A percentile compares a stretch with the other conserved stretches of the same genome.
These are phyloP conservation scores for Leishmania turanica DNA, from an alignment of 208 protist genomes.

Conservation along the genomic window DNA sequence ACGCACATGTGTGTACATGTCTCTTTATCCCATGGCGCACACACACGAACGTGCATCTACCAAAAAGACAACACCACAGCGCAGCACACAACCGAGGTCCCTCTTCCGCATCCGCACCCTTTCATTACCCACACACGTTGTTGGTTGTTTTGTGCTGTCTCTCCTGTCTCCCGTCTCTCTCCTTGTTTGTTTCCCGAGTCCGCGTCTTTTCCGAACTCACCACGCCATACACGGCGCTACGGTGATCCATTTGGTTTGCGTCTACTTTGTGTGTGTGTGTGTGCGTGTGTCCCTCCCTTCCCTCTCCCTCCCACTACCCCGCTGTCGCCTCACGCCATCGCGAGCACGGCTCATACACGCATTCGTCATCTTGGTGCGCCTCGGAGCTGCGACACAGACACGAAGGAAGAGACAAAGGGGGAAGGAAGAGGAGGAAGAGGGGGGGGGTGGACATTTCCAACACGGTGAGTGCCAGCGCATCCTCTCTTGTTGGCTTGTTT, in stretches of 20 bases:
- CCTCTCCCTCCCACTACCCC: too few relatives aligned
- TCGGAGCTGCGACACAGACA: background rate
- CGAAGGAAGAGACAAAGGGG: background rate
- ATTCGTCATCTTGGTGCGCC: background rate
- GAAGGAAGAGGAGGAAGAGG: too few relatives aligned
- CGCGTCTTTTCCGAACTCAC: background rate
- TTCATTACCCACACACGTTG: background rate
- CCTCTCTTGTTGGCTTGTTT: too few relatives aligned
- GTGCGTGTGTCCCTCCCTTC: background rate
- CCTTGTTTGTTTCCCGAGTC: background rate
- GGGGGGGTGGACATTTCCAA: too few relatives aligned
- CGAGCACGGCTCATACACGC: background rate
- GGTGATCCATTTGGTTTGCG: background rate
- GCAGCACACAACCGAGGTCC: too few relatives aligned
- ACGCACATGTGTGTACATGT: background rate
- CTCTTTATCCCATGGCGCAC: too few relatives aligned
- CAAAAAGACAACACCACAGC: background rate
- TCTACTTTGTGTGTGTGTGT: background rate
- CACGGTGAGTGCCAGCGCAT: too few relatives aligned
- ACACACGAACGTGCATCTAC: background rate
- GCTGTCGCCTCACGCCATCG: background rate
- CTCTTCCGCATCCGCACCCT: background rate
- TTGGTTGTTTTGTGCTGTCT: background rate
- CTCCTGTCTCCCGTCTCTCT: too few relatives aligned
- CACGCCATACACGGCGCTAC: background rate